A percentile compares a stretch with the other conserved stretches of the same genome.
These are phyloP conservation scores for Clarireedia paspali DNA, from an alignment of 2,329 filamentous ascomycete species.

Conservation along the genomic window DNA sequence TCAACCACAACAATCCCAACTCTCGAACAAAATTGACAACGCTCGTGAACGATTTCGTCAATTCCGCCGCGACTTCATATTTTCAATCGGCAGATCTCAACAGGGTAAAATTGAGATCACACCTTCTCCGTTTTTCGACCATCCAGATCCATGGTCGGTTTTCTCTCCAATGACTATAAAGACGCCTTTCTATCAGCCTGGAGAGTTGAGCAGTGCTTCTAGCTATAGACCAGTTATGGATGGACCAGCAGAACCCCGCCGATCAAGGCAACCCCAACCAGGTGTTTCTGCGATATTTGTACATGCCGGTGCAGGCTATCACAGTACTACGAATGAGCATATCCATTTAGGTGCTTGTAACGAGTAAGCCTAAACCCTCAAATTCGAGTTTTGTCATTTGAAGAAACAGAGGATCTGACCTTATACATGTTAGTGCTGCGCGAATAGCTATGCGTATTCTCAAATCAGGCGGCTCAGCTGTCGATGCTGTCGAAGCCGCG, in stretches of 20 bases:
- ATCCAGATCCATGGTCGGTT: slow-evolving; percentile 8
- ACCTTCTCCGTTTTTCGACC: slow-evolving; percentile 12
- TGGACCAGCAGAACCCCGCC: slow-evolving; percentile 22
- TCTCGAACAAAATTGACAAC: slow-evolving; percentile 10
- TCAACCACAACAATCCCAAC: slow-evolving; percentile 10
- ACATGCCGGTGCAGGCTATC: slow-evolving; percentile 91
- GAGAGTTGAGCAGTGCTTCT: background rate
- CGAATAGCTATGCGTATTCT: slow-evolving; percentile 75
- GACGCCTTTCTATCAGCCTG: background rate
- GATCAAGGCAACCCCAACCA: slow-evolving; percentile 9
- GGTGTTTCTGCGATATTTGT: slow-evolving; percentile 74
- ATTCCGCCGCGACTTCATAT: slow-evolving; percentile 14
- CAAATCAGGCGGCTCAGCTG: slow-evolving; percentile 67
- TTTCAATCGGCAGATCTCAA: slow-evolving; percentile 14
- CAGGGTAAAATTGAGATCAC: slow-evolving; percentile 9
- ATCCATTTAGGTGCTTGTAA: slow-evolving; percentile 81
- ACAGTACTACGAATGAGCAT: slow-evolving; percentile 78
- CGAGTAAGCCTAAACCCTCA: slow-evolving; percentile 53
- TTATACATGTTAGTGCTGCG: slow-evolving; percentile 55
- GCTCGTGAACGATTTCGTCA: slow-evolving; percentile 17
- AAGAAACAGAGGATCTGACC: slow-evolving; percentile 11
- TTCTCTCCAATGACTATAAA: background rate
- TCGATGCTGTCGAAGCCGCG: slow-evolving; percentile 85
- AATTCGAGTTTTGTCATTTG: background rate
- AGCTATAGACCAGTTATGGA: slow-evolving; percentile 20